Percentiles rank a stretch among this genome's conserved stretches.
Evolutionary conservation across 805 yeast species (phyloP).

Genomic region (Candida ascalaphidarum): DNA sequence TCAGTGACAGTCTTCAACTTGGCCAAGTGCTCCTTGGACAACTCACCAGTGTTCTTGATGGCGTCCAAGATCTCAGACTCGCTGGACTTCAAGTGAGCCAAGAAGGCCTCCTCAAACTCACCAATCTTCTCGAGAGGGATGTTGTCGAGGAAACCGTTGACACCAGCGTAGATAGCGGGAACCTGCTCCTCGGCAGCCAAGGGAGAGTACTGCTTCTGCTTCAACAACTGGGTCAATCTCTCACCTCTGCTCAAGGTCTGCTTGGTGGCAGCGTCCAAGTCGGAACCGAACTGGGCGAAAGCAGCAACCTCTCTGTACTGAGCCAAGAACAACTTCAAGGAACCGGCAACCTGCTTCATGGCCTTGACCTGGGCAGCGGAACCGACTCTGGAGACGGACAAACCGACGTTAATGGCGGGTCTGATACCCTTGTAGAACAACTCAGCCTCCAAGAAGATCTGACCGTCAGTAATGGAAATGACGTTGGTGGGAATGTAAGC

Average conservation of each 20-base stretch:
- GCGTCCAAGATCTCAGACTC: slow-evolving; percentile 77
- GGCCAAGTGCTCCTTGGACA: slow-evolving; percentile 78
- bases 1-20: slow-evolving; percentile 87
- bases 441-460: slow-evolving; percentile 98
- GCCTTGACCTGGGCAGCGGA: slow-evolving; percentile 99
- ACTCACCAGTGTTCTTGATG: slow-evolving; percentile 83
- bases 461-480: slow-evolving; percentile 96
- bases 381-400: slow-evolving; percentile 99
- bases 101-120: slow-evolving; percentile 89
- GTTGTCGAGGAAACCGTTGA: slow-evolving; percentile 94
- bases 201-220: slow-evolving; percentile 96
- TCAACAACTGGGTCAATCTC: slow-evolving; percentile 97
- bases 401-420: slow-evolving; percentile 99
- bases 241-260: slow-evolving; percentile 99
- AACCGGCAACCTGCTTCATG: slow-evolving; percentile 99
- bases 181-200: slow-evolving; percentile 98
- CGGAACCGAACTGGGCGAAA: slow-evolving; percentile 99
- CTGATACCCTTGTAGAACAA: slow-evolving; percentile 99
- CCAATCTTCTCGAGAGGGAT: slow-evolving; percentile 79
- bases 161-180: slow-evolving; percentile 98
- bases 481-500: slow-evolving; percentile 97
- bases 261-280: slow-evolving; percentile 98
- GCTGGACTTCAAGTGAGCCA: slow-evolving; percentile 85
- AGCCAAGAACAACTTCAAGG: slow-evolving; percentile 99
- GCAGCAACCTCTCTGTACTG: slow-evolving; percentile 99